A percentile compares a stretch with the other conserved stretches of the same genome.
Evolutionary conservation across 2,329 filamentous ascomycete genomes (phyloP).

Genomic region (Aspergillaceae sp.): DNA sequence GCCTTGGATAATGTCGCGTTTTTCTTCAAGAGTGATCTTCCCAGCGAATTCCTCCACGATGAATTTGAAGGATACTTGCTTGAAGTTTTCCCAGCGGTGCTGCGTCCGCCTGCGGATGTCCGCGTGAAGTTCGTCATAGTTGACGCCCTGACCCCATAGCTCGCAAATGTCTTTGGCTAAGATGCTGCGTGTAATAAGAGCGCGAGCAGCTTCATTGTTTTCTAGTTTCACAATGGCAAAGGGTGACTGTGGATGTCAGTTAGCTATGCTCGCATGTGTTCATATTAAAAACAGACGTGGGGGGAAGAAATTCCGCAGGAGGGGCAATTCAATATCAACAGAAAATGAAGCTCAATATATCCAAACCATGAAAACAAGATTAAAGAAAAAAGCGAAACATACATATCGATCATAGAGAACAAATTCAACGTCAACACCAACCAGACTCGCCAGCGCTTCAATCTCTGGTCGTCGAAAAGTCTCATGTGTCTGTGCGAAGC

Average conservation of each 20-base stretch:
- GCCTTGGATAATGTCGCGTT: slow-evolving; percentile 68
- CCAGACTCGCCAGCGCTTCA: slow-evolving; percentile 64
- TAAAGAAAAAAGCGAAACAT: slow-evolving; percentile 37
- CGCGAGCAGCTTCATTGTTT: slow-evolving; percentile 55
- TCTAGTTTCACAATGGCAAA: slow-evolving; percentile 70
- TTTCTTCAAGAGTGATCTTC: slow-evolving; percentile 54
- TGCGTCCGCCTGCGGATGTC: slow-evolving; percentile 52
- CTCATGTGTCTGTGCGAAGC: slow-evolving; percentile 83
- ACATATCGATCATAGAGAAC: slow-evolving; percentile 68
- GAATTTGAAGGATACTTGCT: slow-evolving; percentile 67
- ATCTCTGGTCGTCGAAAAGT: slow-evolving; percentile 83
- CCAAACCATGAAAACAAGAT: neutral
- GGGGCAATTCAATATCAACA: neutral
- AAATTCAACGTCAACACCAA: slow-evolving; percentile 60
- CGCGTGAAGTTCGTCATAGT: slow-evolving; percentile 60
- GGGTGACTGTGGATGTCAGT: slow-evolving; percentile 55
- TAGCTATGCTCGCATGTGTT: slow-evolving; percentile 4
- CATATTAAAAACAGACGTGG: slow-evolving; percentile 2
- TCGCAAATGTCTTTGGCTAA: slow-evolving; percentile 78
- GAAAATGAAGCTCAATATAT: slow-evolving; percentile 2
- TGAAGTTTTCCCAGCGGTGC: slow-evolving; percentile 60
- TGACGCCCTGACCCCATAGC: slow-evolving; percentile 69
- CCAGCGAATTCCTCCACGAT: slow-evolving; percentile 73
- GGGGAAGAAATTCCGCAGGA: slow-evolving; percentile 3
- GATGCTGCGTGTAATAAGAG: slow-evolving; percentile 67